Conservation (phyloP, 2,329 filamentous ascomycete genomes). For the Emergomyces africanus region DNA sequence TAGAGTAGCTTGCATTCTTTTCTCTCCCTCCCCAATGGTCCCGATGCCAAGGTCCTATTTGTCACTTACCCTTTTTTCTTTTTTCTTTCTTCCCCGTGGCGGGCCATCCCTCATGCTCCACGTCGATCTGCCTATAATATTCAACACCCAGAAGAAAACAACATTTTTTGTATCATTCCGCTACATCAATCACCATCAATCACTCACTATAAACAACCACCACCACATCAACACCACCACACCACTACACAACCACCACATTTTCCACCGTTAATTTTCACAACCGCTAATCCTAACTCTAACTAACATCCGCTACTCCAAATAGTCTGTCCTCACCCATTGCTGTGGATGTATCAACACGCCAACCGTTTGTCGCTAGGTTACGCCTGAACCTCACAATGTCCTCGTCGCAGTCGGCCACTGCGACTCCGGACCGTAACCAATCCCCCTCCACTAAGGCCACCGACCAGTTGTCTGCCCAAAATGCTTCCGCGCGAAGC, state of each 20-base stretch:
- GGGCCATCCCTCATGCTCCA: slow-evolving; percentile 3
- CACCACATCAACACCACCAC: no score
- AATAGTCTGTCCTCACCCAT: not conserved
- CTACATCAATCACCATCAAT: not conserved
- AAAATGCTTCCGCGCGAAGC: slow-evolving; percentile 4
- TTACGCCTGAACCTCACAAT: slow-evolving; percentile 18
- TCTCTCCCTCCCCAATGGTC: not conserved
- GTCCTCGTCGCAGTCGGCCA: slow-evolving; percentile 18
- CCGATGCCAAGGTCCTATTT: slow-evolving; percentile 16
- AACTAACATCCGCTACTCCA: not conserved
- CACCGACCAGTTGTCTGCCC: slow-evolving; percentile 2
- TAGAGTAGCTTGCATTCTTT: not conserved
- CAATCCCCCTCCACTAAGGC: slow-evolving; percentile 13
- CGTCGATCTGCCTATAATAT: slow-evolving; percentile 11
- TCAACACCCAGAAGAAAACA: slow-evolving; percentile 8
- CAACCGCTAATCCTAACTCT: slow-evolving; percentile 12
- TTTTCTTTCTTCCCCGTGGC: slow-evolving; percentile 4
- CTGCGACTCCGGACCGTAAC: slow-evolving; percentile 17
- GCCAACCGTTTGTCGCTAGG: slow-evolving; percentile 7
- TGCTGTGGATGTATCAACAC: slow-evolving; percentile 11
- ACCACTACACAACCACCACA: not conserved
- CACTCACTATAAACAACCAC: not conserved
- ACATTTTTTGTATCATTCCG: not conserved
- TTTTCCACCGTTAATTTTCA: not conserved
- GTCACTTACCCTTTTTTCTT: slow-evolving; percentile 5